Evolutionary conservation across 106 monocot genomes (phyloP).

Genomic region (Gastrodia elata): DNA sequence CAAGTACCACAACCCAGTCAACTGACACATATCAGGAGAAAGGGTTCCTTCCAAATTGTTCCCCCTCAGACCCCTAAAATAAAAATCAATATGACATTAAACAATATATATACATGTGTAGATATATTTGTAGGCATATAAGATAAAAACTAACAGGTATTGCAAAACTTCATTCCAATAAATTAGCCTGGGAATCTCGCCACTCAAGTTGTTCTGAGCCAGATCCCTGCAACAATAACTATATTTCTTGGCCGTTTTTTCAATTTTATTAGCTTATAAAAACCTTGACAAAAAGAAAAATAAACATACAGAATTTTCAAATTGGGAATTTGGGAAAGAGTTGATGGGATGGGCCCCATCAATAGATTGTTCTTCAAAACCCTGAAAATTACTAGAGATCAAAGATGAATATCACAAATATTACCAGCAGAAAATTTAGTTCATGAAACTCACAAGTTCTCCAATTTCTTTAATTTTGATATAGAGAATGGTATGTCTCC

Average conservation of each 20-base stretch:
- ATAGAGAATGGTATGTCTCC: slow-evolving; percentile 93
- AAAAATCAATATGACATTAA: neutral
- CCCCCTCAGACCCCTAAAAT: slow-evolving; percentile 58
- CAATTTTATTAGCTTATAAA: neutral
- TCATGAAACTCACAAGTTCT: slow-evolving; percentile 45
- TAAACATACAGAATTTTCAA: slow-evolving; percentile 72
- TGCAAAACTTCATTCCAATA: slow-evolving; percentile 98
- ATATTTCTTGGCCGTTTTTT: neutral
- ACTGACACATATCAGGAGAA: slow-evolving; percentile 88
- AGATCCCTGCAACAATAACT: slow-evolving; percentile 50
- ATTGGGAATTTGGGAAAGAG: slow-evolving; percentile 91
- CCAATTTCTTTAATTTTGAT: slow-evolving; percentile 86
- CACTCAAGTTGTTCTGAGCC: slow-evolving; percentile 84
- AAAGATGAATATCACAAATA: neutral
- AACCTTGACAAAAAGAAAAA: neutral
- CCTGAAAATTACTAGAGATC: slow-evolving; percentile 23
- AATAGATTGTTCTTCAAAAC: slow-evolving; percentile 81
- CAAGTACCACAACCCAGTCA: slow-evolving; percentile 97
- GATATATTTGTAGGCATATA: too few relatives aligned
- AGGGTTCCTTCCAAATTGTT: slow-evolving; percentile 77
- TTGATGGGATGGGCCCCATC: slow-evolving; percentile 83
- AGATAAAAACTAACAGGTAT: slow-evolving; percentile 52
- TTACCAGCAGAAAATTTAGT: neutral
- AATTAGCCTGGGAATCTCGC: slow-evolving; percentile 86
- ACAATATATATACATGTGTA: too few relatives aligned